Base-by-base conservation (phyloP, 176 grass and related monocot species). In the Avena sativa region DNA sequence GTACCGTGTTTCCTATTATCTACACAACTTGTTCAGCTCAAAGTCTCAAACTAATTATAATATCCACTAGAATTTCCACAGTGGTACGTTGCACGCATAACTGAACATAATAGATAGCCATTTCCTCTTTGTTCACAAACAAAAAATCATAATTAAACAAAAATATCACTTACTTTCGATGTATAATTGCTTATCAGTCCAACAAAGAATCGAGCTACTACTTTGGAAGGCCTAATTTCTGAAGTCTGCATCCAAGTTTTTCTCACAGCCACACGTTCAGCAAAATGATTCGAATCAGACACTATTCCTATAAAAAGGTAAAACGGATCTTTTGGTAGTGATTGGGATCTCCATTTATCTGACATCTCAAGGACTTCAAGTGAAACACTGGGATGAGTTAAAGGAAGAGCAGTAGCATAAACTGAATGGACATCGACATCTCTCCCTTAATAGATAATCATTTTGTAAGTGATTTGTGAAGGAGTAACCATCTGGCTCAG, bases 191-290 rank as follows among this genome's bases (percentile, higher is more conserved):
- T 93, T 91, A 98, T 94, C 93, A 96, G 44, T 58, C 94, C 97
- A 89, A 98, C 94, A 90, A 98, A 98, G 91, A 98, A 98, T 87
- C 92, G 85, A 19, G 89, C 94, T 60, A 96, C 89, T 71, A 89
- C 94, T 79, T 85, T 75, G 47, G 92, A 92, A 80, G 97, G 94
- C 83, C 79, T 94, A 47, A 98, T 94, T 74, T 96, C 85, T 85
- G 91, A 87, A 82, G 14, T 89, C 66, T 98, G 97, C 94, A 98
- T 92, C 97, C 97, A 98, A 20, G 94, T 98, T 91, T 98, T 98
- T 74, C 97, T 94, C 81, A 96, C 90, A 79, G 97, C 90, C 97
- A 98, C 96, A 71, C 97, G 90, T 71, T 98, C 97, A 47, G 94
- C 97, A 34, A 98, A 98, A 83, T 98, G 97, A 88, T 98, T 98